phyloP scores from a whole-genome alignment of 2,329 filamentous ascomycete genomes.

The Arthroderma uncinatum region DNA sequence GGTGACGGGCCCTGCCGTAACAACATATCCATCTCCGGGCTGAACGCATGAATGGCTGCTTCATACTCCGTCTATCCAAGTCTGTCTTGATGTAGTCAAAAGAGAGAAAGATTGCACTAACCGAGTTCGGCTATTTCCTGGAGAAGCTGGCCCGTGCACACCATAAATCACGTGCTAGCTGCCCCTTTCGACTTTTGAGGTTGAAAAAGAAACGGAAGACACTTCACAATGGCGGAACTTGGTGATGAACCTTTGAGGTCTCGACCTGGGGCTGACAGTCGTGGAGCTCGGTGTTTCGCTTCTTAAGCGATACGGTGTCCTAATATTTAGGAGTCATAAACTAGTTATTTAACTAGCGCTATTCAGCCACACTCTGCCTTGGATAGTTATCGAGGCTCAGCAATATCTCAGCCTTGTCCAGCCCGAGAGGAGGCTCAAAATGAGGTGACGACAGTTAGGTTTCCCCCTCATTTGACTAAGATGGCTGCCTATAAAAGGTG shows the following conservation, averaged over 20 bases:
- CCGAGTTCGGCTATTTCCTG: neutral
- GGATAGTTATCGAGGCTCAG: neutral
- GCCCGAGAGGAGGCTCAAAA: neutral
- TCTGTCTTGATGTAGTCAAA: neutral
- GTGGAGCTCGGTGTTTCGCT: too few species aligned
- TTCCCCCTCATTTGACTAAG: neutral
- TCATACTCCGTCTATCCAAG: neutral
- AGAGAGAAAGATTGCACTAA: neutral
- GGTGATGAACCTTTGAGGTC: neutral
- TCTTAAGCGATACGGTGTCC: neutral
- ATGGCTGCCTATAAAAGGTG: neutral
- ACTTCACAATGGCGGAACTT: neutral
- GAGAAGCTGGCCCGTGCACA: neutral
- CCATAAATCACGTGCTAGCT: neutral
- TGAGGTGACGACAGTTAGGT: neutral
- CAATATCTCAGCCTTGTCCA: neutral
- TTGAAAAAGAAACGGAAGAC: neutral
- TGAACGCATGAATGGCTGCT: neutral
- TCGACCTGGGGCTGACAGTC: too few species aligned
- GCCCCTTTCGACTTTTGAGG: neutral
- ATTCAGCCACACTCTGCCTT: neutral
- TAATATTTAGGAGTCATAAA: neutral
- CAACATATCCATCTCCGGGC: neutral
- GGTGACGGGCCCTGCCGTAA: neutral
- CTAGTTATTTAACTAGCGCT: too few species aligned